Evolutionary conservation across 2,329 filamentous ascomycete genomes (phyloP), one percentile per base, ranked within the genome.

Genomic region (Aureobasidium musti): DNA sequence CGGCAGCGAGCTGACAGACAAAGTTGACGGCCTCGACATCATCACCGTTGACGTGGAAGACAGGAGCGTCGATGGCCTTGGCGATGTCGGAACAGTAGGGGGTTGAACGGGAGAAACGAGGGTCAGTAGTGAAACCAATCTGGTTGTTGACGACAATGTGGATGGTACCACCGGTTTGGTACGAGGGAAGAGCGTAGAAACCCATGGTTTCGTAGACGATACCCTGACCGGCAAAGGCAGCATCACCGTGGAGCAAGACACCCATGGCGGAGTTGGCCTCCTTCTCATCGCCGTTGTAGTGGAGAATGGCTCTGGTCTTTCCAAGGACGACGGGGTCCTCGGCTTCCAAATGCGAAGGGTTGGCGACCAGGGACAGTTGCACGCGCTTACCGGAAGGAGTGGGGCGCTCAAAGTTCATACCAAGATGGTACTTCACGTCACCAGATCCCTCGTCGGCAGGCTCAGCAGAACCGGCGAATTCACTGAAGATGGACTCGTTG

Each of bases 141-240:
- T 99, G 95, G 86, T 99, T 99, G 87, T 99, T 99, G 73, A 98
- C 94, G 68, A 99, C 89, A 71, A 99, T 85, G 81, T 99, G 95
- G 74, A 99, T 91, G 67, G 95, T 99, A 76, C 95, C 95, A 74
- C 95, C 95, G 64, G 95, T 98, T 57, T 96, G 97, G 83, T 97
- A 99, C 72, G 91, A 91, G 35, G 95, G 95, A 43, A 99, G 88
- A 63, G 92, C 90, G 82, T 97, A 91, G 88, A 99, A 97, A 70
- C 95, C 95, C 80, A 99, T 91, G 75, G 93, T 98, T 81, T 99
- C 95, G 80, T 99, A 99, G 70, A 99, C 95, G 69, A 99, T 86
- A 83, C 95, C 95, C 82, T 99, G 95, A 49, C 89, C 95, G 71
- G 95, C 93, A 77, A 99, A 96, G 69, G 95, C 95, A 71, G 95